Evolutionary conservation across 441 rosid genomes (phyloP).

Genomic region (Erodium texanum): DNA sequence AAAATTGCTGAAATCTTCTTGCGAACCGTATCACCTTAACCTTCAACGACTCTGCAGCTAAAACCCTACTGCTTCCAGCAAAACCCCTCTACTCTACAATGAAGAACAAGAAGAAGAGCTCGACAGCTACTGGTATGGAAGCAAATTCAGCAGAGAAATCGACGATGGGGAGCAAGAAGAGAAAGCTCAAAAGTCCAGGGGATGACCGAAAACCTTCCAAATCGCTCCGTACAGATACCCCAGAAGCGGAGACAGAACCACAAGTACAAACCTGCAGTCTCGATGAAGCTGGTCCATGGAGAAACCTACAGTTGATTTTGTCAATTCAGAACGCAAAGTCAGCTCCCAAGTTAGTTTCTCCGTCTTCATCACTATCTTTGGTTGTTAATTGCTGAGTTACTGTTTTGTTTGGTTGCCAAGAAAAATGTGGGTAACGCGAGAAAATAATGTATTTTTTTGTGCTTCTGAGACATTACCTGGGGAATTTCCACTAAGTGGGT

Average conservation of each 20-base stretch:
- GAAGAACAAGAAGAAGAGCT: slow-evolving; percentile 7
- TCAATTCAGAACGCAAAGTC: slow-evolving; percentile 44
- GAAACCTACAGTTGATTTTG: slow-evolving; percentile 60
- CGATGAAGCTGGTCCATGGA: slow-evolving; percentile 50
- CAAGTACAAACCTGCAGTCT: slow-evolving; percentile 12
- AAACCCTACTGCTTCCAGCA: not conserved
- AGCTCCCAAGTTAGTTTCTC: slow-evolving; percentile 43
- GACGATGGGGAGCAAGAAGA: slow-evolving; percentile 30
- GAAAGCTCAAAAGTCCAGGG: slow-evolving; percentile 25
- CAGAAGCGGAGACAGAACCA: slow-evolving; percentile 25
- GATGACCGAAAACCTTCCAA: slow-evolving; percentile 22
- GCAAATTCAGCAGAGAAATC: slow-evolving; percentile 10
- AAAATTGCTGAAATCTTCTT: no score
- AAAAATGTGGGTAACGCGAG: not conserved
- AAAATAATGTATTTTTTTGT: no score
- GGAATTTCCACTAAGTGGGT: not conserved
- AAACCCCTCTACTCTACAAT: not conserved
- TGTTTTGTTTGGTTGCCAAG: not conserved
- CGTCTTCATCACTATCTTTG: not conserved
- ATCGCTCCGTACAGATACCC: slow-evolving; percentile 16
- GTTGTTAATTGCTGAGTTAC: not conserved
- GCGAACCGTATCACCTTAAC: no score
- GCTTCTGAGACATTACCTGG: no score
- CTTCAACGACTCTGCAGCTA: not conserved
- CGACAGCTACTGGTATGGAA: slow-evolving; percentile 23